Base-by-base conservation (phyloP, 176 grass and related monocot genomes). In the Olyra latifolia region DNA sequence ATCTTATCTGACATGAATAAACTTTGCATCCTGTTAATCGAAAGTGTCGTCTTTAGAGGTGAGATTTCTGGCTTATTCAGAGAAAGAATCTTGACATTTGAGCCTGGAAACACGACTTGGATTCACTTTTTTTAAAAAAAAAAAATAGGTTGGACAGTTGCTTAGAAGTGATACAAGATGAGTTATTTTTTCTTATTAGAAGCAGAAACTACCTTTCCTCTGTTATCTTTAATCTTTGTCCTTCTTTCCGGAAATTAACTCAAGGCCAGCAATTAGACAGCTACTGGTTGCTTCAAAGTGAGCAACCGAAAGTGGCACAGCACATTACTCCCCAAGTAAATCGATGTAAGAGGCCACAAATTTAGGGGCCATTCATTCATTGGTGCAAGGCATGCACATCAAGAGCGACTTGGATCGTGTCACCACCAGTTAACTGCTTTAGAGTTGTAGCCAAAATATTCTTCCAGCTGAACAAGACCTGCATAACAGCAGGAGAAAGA, bases 91-190 rank as follows among this genome's bases (percentile, higher is more conserved):
- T 6, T 47, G 46, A 52, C 28, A 52, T 60, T 47, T n/a, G 9
- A 53, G 43, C 17, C 8, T 20, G 14, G 28, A 72, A 72, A 72
- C 47, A 60, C 24, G 27, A 4, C 10, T 73, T 39, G 48, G 4
- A 54, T 35, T 35, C 32, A 35, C 32, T 35, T 35, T 35, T 35
- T 35, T 35, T 35, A 3, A 1, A 35, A 35, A 35, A 35, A 35
- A 35, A 35, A 44, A 10, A 41, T 11, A 65, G 10, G 9, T 73
- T 39, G 48, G 4, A 73, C 35, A 56, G 55, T 74, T 74, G 29
- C 49, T 74, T 74, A 55, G 29, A 74, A 74, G 48, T 74, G 30
- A 74, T 55, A 74, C 49, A 74, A 40, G 39, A 74, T 55, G 71
- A 74, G 71, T 14, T 9, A 55, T 55, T 20, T 4, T 23, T 17